Conservation (phyloP, 164 flowering plant species). For the Chimonanthus salicifolius region DNA sequence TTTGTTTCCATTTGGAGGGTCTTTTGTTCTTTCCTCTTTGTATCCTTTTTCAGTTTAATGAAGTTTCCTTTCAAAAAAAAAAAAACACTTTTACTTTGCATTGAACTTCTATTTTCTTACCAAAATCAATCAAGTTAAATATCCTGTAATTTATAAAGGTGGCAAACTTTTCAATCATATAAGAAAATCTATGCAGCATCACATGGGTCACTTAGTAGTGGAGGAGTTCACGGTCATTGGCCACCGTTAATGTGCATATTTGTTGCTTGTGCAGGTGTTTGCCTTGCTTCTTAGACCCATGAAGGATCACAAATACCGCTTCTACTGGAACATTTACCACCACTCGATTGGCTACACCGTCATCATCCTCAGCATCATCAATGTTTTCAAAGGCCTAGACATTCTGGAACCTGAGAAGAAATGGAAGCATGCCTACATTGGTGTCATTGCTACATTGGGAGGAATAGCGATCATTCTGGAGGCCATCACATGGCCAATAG, state of each 20-base stretch:
- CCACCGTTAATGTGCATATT: neutral
- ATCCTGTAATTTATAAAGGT: no score
- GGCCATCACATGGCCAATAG: conserved; percentile 59
- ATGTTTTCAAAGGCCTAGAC: conserved; percentile 65
- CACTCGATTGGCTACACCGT: conserved; percentile 61
- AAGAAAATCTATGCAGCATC: neutral
- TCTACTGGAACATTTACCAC: conserved; percentile 82
- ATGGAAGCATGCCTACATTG: conserved; percentile 48
- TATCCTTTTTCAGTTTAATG: no score
- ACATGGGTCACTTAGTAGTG: neutral
- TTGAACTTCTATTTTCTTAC: no score
- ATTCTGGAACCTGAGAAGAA: conserved; percentile 49
- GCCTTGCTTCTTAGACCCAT: conserved; percentile 70
- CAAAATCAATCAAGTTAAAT: no score
- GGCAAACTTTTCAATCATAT: no score
- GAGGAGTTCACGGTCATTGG: neutral
- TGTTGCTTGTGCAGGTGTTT: conserved; percentile 32
- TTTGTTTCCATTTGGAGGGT: no score
- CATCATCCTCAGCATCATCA: conserved; percentile 58
- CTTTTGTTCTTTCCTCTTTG: no score
- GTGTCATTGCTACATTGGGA: conserved; percentile 35
- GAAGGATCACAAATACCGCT: conserved; percentile 62
- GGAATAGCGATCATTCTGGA: conserved; percentile 48
- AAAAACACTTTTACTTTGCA: no score
- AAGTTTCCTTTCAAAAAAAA: no score